Base-by-base conservation (phyloP, 2,329 filamentous ascomycete genomes). In the Xylaria sp. region DNA sequence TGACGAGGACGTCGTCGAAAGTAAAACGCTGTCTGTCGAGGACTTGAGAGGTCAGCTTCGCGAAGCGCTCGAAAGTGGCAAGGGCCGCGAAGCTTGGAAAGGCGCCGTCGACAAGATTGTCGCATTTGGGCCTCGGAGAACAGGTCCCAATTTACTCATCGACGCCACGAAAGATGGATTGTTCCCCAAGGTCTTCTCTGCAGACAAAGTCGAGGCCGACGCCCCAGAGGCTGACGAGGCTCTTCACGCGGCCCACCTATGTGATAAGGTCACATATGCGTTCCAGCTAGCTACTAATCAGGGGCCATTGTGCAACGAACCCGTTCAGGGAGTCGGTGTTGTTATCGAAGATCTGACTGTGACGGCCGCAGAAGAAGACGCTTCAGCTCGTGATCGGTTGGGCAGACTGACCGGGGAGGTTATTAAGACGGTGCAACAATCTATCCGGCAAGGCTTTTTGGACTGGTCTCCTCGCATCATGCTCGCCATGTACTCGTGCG, bases 401-500 rank as follows among this genome's bases (percentile, higher is more conserved):
- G 92, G 92, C 75, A 91, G 94, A 2, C 84, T 98, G 0, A 98
- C 94, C 0, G 94, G 96, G 71, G 96, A 98, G 82, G 89, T 97
- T 54, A 97, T 99, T 83, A 94, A 94, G 80, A 91, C 92, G 0
- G 90, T 95, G 20, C 93, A 95, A 74, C 90, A 93, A 55, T 88
- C 91, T n/a, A 94, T 99, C 70, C 89, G 91, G 60, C 86, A 91
- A 72, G 95, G 91, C 25, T 97, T 98, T 84, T 85, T 98, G 20
- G 96, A 98, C 84, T 99, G 96, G 96, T 95, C 92, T 48, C 93
- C 96, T 0, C 90, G 96, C n/a, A 88, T 99, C 74, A 89, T 98
- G 83, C 89, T 99, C 54, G 96, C 96, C 61, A 98, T 98, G 94
- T 99, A 99, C 84, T 94, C 90, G 65, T 97, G 95, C 80, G 96